A percentile compares a stretch with the other conserved stretches of the same genome.
Evolutionary conservation across 2,329 filamentous ascomycete species (phyloP).

Genomic region (Alternaria hordeiaustralica): DNA sequence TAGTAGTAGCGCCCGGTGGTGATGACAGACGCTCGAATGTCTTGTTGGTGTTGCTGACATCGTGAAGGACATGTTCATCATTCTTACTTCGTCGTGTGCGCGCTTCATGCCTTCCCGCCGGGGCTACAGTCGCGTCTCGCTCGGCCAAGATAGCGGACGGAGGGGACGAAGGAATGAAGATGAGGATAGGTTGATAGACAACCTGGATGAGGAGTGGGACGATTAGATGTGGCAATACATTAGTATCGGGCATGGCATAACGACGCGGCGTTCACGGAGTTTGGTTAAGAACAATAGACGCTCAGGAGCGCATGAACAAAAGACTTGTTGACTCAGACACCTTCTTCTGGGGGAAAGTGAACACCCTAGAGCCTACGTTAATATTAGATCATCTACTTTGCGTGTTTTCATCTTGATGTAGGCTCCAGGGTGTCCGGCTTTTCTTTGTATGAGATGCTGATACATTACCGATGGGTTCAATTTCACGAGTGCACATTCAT

Average conservation of each 20-base stretch:
- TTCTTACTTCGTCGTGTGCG: conserved; percentile 72
- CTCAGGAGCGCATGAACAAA: conserved; percentile 1
- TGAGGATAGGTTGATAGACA: conserved; percentile 93
- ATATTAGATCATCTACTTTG: neutral
- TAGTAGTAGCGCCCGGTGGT: conserved; percentile 3
- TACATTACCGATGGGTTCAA: neutral
- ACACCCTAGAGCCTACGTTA: neutral
- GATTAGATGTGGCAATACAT: conserved; percentile 56
- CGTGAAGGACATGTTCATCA: conserved; percentile 65
- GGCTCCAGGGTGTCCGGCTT: neutral
- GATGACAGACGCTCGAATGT: neutral
- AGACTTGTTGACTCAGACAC: neutral
- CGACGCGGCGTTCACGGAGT: conserved; percentile 6
- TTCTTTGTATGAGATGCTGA: neutral
- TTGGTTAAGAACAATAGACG: conserved; percentile 3
- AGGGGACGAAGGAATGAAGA: conserved; percentile 67
- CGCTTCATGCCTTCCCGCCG: conserved; percentile 68
- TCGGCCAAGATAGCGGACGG: conserved; percentile 49
- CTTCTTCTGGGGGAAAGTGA: neutral
- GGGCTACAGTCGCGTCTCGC: conserved; percentile 72
- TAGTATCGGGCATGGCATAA: neutral
- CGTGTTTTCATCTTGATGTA: neutral
- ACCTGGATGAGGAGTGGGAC: conserved; percentile 97
- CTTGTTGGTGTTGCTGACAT: conserved; percentile 18
- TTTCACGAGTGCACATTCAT: neutral